Base-by-base conservation (phyloP, 352 stramenopile genomes). In the Phytophthora hybrid region DNA sequence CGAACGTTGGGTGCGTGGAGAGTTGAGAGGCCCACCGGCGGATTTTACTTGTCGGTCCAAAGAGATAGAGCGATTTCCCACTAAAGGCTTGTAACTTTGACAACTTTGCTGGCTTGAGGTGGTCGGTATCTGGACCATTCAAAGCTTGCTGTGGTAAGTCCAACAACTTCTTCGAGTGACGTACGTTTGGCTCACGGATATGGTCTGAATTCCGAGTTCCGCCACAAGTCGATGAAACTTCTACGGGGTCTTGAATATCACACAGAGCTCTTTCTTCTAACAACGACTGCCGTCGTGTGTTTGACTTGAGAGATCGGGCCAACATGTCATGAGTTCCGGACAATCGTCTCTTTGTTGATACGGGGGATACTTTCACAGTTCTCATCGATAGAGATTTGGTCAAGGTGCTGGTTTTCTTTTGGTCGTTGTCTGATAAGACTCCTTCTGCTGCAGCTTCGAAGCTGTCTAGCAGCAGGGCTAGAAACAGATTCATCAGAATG, bases 401-500 rank as follows among this genome's bases (percentile, higher is more conserved):
- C 41, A 51, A 51, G 37, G 37, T 11, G 37, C 37, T 44, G 37
- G 37, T 1, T 44, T 44, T 44, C 41, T 51, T 51, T 9, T 14
- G 5, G 41, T n/a, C 14, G 6, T 51, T 16, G 14, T 51, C 6
- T 19, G 14, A 21, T 51, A 51, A 11, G 18, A 51, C 18, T 4
- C 41, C 18, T 51, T 51, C 18, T 21, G 41, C 41, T 19, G 41
- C 41, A 21, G 41, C 41, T 21, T 51, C 41, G 41, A 51, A 51
- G 41, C 19, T 51, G 18, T 94, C 84, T n/a, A 98, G 74, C 4
- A 98, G 55, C 49, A 98, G 88, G 4, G 94, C 95, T 23, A 98
- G 79, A 73, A 98, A 98, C 47, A 98, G 69, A 68, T 98, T 98
- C 77, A 98, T 93, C 16, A 98, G 66, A 26, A 97, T 87, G 66